Percentiles rank a stretch among this genome's conserved stretches.
phyloP scores from a whole-genome alignment of 495 filamentous ascomycete species.

The Lepidopterella palustris region DNA sequence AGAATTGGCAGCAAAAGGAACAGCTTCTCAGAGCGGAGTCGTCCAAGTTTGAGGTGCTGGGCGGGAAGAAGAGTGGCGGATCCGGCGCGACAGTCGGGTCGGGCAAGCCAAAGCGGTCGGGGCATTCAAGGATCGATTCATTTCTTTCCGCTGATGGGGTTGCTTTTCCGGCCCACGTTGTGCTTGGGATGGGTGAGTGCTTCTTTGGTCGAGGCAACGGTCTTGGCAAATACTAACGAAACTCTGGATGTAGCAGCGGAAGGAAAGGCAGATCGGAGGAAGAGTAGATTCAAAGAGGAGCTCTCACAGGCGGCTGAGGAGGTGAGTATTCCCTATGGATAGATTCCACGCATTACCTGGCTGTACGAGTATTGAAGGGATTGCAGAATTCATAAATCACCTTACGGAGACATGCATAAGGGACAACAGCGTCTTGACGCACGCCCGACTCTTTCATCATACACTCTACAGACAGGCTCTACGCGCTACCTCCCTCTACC shows the following conservation, averaged over 20 bases:
- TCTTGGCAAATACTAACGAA: not conserved
- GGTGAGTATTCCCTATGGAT: not conserved
- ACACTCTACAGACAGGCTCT: not conserved
- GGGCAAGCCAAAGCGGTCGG: not conserved
- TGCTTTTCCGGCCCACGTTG: not conserved
- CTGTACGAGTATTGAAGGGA: not conserved
- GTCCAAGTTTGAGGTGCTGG: constrained; percentile 5
- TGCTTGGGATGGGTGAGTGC: not conserved
- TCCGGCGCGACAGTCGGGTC: not conserved
- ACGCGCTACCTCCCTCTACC: not conserved
- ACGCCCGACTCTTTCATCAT: not conserved
- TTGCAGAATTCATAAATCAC: not conserved
- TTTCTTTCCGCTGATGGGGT: constrained; percentile 3
- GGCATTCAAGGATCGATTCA: constrained; percentile 13
- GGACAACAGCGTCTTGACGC: not conserved
- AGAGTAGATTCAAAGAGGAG: constrained; percentile 20
- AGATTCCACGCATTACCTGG: not conserved
- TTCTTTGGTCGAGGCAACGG: not conserved
- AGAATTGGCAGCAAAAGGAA: no score
- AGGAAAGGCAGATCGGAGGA: constrained; percentile 4
- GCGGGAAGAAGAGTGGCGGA: not conserved
- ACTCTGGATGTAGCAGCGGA: not conserved
- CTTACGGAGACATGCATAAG: not conserved
- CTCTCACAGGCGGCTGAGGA: not conserved
- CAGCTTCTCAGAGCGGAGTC: no score